Evolutionary conservation across 768 basidiomycete genomes (phyloP), one percentile per base, ranked within the genome.

Genomic region (Serendipita sp.): DNA sequence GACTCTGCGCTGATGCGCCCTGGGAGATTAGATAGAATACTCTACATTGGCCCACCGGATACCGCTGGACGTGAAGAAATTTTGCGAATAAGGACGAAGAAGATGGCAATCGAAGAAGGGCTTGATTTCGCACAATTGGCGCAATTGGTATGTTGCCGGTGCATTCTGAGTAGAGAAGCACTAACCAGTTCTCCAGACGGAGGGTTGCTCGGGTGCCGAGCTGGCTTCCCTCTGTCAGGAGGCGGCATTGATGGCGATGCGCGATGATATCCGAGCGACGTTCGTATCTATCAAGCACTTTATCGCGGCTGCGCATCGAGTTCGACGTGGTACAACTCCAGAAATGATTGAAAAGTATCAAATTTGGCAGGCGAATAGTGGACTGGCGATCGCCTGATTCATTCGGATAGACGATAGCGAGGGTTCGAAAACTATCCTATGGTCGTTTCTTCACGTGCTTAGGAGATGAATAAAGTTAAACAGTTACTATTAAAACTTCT

Each of bases 141-240:
- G 2, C 48, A 71, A 48, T 73, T 91, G 73, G 93, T 93, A 68
- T 65, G 77, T 70, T n/a, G n/a, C n/a, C n/a, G n/a, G n/a, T n/a
- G n/a, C n/a, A n/a, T n/a, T n/a, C n/a, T n/a, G n/a, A n/a, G n/a
- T n/a, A n/a, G n/a, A n/a, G n/a, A n/a, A 1, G 17, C 17, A 58
- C 31, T 58, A 31, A 58, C 53, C 17, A 17, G 28, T 58, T 61
- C 7, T 53, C 14, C 68, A 98, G 96, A 88, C 93, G 1, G 84
- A 88, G 9, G 96, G 95, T 0, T 99, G 92, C 71, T 98, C 94
- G 20, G 96, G 96, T 3, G 96, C 96, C 3, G 96, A 99, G 72
- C 83, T 98, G 34, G 79, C 82, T 3, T 84, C 87, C 7, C 79
- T 98, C 45, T 98, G 94, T 70, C 96, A 98, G 73, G 95, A 99